Base-by-base conservation (phyloP, 2,329 filamentous ascomycete species). In the Arthrobotrys sphaeroides region DNA sequence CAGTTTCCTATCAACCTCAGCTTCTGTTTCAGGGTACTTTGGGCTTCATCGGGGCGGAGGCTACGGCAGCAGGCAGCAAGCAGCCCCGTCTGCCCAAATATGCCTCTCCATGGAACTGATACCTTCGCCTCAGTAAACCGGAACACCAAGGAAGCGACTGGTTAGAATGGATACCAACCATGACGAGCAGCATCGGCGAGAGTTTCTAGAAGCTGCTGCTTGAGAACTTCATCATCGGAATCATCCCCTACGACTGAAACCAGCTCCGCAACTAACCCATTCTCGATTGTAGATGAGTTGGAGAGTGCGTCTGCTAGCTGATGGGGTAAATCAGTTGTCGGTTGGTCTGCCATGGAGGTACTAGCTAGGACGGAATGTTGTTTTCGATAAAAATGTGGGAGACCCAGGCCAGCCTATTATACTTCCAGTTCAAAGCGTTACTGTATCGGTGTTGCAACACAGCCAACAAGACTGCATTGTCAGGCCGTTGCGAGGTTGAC, bases 1-100 rank as follows among this genome's bases (percentile, higher is more conserved):
- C 72, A 75, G 45, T 80, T 80, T 16, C 78, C 79, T 45, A 79
- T 65, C 9, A 80, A 62, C 28, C 77, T 78, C 3, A 80, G 59
- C 26, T 65, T 74, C 20, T 80, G 78, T 7, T 51, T 74, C 12
- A 64, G 28, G 10, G 47, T 18, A 40, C 68, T n/a, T 78, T 69
- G 31, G 33, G 61, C 26, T 16, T 65, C 20, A 70, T 57, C 28
- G 9, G 20, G 10, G 33, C 16, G 42, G 20, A 45, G 16, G 47
- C 43, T 9, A 77, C 55, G 18, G 64, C 43, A 66, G 51, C 45
- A 59, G 57, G 73, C n/a, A 69, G 77, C 53, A 13, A 80, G 70
- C 38, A 80, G 64, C n/a, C 77, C 78, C 2, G 59, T 67, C 12
- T 78, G 70, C 12, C 79, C 78, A 26, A 80, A 67, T 12, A 73